These are phyloP conservation scores for Globisporangium canariense DNA, from an alignment of 352 stramenopile genomes.

Conservation along the genomic window DNA sequence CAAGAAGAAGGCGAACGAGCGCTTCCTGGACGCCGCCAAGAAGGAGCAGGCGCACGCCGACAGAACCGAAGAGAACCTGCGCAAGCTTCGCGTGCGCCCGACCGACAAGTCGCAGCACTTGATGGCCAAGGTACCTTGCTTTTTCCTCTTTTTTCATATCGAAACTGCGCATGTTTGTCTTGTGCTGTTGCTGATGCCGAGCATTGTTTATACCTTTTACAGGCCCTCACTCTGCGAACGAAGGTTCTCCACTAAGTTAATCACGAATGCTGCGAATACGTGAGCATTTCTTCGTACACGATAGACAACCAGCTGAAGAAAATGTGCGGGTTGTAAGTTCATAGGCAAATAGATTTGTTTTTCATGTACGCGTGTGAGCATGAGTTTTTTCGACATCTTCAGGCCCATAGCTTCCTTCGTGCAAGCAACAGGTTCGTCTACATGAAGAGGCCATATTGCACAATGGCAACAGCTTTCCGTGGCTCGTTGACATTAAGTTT, in stretches of 20 bases:
- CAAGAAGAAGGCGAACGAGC: constrained; percentile 33
- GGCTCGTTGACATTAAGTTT: background rate
- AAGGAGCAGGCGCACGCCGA: constrained; percentile 49
- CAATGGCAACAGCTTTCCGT: background rate
- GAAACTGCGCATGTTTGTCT: background rate
- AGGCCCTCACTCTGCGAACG: constrained; percentile 45
- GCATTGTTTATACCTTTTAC: background rate
- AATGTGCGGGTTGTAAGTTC: constrained; percentile 5
- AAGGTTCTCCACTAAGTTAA: constrained; percentile 34
- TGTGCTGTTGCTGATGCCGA: background rate
- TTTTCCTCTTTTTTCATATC: background rate
- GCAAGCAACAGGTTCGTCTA: no score
- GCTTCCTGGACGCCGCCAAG: constrained; percentile 52
- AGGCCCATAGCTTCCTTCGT: background rate
- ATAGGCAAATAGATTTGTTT: constrained; percentile 5
- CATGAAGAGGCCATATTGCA: background rate
- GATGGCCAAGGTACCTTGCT: constrained; percentile 50
- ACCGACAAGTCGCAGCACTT: constrained; percentile 60
- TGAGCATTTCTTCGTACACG: constrained; percentile 7
- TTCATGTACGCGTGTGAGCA: background rate
- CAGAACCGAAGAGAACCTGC: constrained; percentile 54
- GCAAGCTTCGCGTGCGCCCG: constrained; percentile 53
- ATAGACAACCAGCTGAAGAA: background rate
- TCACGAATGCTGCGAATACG: background rate
- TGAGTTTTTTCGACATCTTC: background rate